Evolutionary conservation across 805 yeast species (phyloP), one percentile per base, ranked within the genome.

Genomic region (Candida yuanshanica): DNA sequence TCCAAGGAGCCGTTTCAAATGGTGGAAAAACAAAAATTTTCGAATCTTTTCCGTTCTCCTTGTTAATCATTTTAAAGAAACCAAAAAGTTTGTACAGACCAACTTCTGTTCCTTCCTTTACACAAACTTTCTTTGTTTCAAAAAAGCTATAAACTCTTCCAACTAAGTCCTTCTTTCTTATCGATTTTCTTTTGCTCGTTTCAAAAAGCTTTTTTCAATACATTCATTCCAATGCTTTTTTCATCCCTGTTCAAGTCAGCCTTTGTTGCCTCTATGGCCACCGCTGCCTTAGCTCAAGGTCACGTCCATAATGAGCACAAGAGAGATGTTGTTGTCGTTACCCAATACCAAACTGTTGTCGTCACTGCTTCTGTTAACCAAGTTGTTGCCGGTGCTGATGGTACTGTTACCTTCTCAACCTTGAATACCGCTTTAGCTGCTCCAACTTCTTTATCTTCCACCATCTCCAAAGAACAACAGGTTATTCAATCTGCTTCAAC

Each of bases 241-340:
- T 55, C 76, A 54, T 69, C 67, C 51, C 62, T 74, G 40, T 44
- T 70, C 42, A 42, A 50, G 42, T 45, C 58, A 20, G 55, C 59
- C 37, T 41, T 67, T 44, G 62, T 69, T 36, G 75, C 81, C 41
- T 53, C 78, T 21, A 43, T 51, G 37, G 40, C 46, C 33, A 20
- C 48, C 21, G 74, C 80, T 40, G 56, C 77, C 39, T 56, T 78
- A 33, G 83, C 86, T 47, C 87, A 88, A 44, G 65, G 75, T 41
- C 83, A 76, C 52, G 74, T 69, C 49, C 88, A 83, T 64, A 74
- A 74, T 57, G 62, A 63, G 48, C 78, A 77, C 59, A 77, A 72
- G 58, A 78, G 80, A 68, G 79, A 68, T 53, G 68, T 66, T 41
- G 76, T 69, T 42, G 69, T 66, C 44, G 74, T 70, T 47, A 66